Base-by-base conservation (phyloP, 805 yeast genomes). In the Kodamaea nitidulidarum region DNA sequence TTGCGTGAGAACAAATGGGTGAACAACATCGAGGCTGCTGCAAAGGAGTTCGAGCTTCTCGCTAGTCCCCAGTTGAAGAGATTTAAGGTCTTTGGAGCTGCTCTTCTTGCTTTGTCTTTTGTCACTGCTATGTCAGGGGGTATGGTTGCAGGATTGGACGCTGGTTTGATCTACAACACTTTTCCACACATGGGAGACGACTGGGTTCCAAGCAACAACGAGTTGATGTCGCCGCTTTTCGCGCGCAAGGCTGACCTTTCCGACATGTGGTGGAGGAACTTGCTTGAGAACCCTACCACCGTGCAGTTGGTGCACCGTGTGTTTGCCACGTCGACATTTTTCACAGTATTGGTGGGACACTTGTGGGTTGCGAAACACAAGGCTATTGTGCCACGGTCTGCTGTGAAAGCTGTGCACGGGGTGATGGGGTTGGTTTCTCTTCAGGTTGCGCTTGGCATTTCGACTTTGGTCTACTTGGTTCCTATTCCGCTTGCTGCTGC, bases 121-220 rank as follows among this genome's bases (percentile, higher is more conserved):
- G 43, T 83, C 29, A 93, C 99, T 14, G 96, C 97, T 12, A 84
- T 93, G 95, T 78, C 95, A 8, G 99, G 98, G 45, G 97, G 96
- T 11, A 79, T 93, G 73, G 99, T 93, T 32, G 98, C 99, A 11
- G 98, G 98, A 7, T 71, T 93, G 40, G 98, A 93, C 63, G 98
- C 99, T 2, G 98, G 98, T 36, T 70, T 90, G 62, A 88, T 93
- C 49, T 93, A 93, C 64, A 93, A 93, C 62, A 83, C 95, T 3
- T 93, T 88, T 75, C 98, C 99, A 22, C 85, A 82, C 52, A 93
- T 93, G 98, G 98, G 98, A 30, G 87, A 87, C 36, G 77, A 76
- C 29, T 73, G 76, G 65, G 47, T 84, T 27, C 98, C 99, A 7
- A 75, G 84, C 12, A 61, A 56, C n/a, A 65, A 73, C 46, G 99